Conservation (phyloP, 306 rosid genomes). For the Vigna trinervia region DNA sequence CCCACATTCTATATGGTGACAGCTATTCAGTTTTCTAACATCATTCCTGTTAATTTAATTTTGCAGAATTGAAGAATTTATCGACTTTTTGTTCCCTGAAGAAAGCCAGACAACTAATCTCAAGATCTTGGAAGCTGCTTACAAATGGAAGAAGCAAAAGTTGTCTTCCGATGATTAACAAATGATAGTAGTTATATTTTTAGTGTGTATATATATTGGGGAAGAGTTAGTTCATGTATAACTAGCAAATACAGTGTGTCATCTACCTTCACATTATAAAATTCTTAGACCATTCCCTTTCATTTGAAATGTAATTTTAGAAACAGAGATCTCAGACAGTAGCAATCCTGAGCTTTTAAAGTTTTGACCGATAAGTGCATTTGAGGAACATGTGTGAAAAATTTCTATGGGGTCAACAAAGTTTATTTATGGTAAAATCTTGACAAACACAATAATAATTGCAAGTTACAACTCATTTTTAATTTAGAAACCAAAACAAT, state of each 20-base stretch:
- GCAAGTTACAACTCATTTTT: neutral
- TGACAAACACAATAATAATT: neutral
- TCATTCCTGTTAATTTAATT: slow-evolving; percentile 38
- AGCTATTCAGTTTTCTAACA: neutral
- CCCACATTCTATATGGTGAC: neutral
- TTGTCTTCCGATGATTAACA: slow-evolving; percentile 58
- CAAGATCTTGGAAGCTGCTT: slow-evolving; percentile 96
- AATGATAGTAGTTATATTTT: slow-evolving; percentile 1
- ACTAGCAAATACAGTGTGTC: neutral
- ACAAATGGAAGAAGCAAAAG: slow-evolving; percentile 90
- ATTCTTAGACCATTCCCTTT: no score
- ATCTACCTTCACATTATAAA: no score
- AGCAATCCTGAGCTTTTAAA: slow-evolving; percentile 1
- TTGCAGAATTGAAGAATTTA: slow-evolving; percentile 83
- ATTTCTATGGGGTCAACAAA: neutral
- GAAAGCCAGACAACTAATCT: slow-evolving; percentile 88
- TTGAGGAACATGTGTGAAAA: neutral
- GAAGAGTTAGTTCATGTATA: neutral
- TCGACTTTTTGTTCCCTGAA: slow-evolving; percentile 83
- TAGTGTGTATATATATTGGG: slow-evolving; percentile 36
- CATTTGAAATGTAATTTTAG: neutral
- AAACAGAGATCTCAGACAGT: no score
- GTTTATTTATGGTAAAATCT: neutral
- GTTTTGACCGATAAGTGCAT: slow-evolving; percentile 28
- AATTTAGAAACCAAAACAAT: neutral